Evolutionary conservation across 2,329 filamentous ascomycete genomes (phyloP), one percentile per base, ranked within the genome.

Genomic region (Ophiocordyceps australis): DNA sequence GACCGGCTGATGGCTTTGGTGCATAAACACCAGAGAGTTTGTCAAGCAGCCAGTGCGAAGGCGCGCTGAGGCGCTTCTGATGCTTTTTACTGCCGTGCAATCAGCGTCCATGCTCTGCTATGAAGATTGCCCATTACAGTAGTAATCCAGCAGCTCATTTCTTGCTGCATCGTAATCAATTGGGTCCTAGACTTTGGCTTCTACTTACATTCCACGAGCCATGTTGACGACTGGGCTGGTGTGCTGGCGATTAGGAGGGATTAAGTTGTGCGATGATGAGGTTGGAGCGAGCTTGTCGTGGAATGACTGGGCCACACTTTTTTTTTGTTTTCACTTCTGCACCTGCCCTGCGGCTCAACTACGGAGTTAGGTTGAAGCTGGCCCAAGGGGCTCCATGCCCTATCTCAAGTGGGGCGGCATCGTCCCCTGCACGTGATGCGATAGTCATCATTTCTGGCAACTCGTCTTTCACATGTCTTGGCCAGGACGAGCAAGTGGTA

Each of bases 31-130:
- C 89, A 61, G 83, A 93, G 57, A 98, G 74, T 66, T 98, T 98
- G 81, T 98, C 89, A 60, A 98, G 72, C 57, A 98, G 81, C 89
- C 89, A 98, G 78, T 95, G 89, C 59, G 80, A 91, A 56, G 89
- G 89, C 58, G 89, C 89, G 65, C 80, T 89, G 57, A 95, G 74
- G 72, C 89, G 85, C 85, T 98, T 95, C 66, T 95, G 86, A 68
- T 98, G 89, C 79, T 94, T 94, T 74, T 89, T 91, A 64, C 78
- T 85, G 53, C 51, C 41, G 22, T 13, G 14, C 20, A 5, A 23
- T 30, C 28, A 32, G 30, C n/a, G 14, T 10, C 16, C 20, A 11
- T 19, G 12, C n/a, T n/a, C n/a, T n/a, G n/a, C n/a, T n/a, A n/a
- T n/a, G n/a, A n/a, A n/a, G n/a, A n/a, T n/a, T n/a, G n/a, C n/a